Conservation (phyloP, 495 filamentous ascomycete species). For the Penicillium ochrochloron region DNA sequence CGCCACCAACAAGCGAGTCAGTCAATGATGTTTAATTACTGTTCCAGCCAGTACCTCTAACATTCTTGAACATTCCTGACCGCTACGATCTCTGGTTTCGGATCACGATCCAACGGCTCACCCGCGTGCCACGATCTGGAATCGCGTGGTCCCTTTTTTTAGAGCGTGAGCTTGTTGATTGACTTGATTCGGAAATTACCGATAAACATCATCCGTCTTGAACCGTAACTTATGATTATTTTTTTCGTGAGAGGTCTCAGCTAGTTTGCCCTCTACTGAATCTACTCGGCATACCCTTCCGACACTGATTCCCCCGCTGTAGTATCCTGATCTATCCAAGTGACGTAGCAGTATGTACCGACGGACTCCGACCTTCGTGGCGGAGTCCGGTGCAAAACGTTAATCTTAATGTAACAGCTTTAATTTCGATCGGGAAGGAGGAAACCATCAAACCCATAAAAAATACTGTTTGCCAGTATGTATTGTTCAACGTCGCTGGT, state of each 20-base stretch:
- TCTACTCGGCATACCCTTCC: neutral
- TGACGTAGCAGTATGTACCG: neutral
- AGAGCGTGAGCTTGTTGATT: conserved; percentile 5
- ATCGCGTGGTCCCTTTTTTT: conserved; percentile 29
- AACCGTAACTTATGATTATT: neutral
- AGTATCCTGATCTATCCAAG: too few relatives aligned
- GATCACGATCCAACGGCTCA: conserved; percentile 13
- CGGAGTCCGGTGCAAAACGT: conserved; percentile 7
- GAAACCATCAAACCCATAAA: too few relatives aligned
- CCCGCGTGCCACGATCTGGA: neutral
- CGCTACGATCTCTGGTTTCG: conserved; percentile 2
- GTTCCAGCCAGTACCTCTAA: too few relatives aligned
- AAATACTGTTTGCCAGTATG: neutral
- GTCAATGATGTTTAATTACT: neutral
- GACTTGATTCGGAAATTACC: conserved; percentile 15
- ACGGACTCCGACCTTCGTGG: conserved; percentile 3
- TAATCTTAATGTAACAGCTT: conserved; percentile 5
- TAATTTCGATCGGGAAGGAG: neutral
- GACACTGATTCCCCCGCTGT: neutral
- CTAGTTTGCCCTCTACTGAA: neutral
- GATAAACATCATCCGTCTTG: neutral
- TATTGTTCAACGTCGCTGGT: neutral
- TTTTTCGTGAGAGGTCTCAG: neutral
- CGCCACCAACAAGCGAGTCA: neutral
- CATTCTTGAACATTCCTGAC: neutral